These are phyloP conservation scores for Pseudoneurospora amorphoporcata DNA, from an alignment of 495 filamentous ascomycete genomes.

Conservation along the genomic window DNA sequence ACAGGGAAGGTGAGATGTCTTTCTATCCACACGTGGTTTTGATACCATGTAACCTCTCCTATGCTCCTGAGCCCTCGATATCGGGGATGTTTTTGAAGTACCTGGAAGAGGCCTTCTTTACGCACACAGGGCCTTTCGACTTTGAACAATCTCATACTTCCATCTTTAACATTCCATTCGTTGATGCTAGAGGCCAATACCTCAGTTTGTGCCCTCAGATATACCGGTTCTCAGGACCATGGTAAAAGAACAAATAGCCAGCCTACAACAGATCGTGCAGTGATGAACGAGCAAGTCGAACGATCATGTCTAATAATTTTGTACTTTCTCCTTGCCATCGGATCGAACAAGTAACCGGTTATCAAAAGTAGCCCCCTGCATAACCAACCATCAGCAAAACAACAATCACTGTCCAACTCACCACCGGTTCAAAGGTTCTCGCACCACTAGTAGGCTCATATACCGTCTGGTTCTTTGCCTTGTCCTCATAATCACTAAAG, in stretches of 20 bases:
- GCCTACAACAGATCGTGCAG: background rate
- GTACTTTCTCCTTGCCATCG: background rate
- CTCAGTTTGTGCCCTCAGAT: background rate
- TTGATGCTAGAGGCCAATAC: background rate
- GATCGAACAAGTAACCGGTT: background rate
- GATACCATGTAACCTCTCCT: background rate
- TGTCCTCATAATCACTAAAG: constrained; percentile 44
- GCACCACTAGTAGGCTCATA: constrained; percentile 14
- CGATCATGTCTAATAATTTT: background rate
- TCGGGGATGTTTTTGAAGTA: background rate
- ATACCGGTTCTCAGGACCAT: background rate
- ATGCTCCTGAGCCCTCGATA: background rate
- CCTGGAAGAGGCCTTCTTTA: background rate
- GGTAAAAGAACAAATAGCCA: background rate
- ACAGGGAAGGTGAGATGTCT: background rate
- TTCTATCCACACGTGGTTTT: background rate
- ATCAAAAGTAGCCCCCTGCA: constrained; percentile 6
- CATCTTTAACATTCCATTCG: background rate
- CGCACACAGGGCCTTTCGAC: background rate
- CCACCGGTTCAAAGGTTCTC: constrained; percentile 1
- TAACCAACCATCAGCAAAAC: constrained; percentile 8
- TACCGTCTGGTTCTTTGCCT: constrained; percentile 50
- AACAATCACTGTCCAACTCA: constrained; percentile 7
- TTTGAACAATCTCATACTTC: background rate
- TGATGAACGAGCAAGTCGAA: background rate